These are phyloP conservation scores for Silene latifolia DNA, from an alignment of 148 eudicot genomes.

Conservation along the genomic window DNA sequence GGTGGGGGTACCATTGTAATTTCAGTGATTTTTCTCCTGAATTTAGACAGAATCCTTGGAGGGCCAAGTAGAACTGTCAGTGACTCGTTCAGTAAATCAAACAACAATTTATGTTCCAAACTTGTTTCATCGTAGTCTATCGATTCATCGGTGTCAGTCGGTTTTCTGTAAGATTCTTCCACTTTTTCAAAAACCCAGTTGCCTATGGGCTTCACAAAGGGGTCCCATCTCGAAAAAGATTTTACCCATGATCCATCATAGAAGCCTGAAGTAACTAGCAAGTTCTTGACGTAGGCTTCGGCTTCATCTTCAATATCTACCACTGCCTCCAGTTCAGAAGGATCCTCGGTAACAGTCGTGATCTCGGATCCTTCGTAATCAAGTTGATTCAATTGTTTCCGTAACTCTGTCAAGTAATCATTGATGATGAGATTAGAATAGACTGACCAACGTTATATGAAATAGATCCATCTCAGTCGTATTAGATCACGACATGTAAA, in stretches of 20 bases:
- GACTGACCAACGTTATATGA: not conserved
- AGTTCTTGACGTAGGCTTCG: conserved; percentile 64
- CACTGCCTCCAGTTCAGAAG: conserved; percentile 39
- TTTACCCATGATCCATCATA: conserved; percentile 49
- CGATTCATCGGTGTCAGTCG: conserved; percentile 27
- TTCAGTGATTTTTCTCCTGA: conserved; percentile 41
- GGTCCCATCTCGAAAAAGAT: conserved; percentile 64
- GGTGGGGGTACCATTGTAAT: conserved; percentile 31
- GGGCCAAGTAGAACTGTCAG: conserved; percentile 56
- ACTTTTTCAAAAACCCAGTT: conserved; percentile 59
- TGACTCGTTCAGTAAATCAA: conserved; percentile 72
- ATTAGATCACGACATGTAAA: not conserved
- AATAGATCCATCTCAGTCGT: not conserved
- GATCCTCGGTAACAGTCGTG: conserved; percentile 46
- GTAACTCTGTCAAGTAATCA: conserved; percentile 47
- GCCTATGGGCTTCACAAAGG: conserved; percentile 59
- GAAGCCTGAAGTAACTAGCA: conserved; percentile 72
- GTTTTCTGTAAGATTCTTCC: conserved; percentile 54
- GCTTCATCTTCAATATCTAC: conserved; percentile 62
- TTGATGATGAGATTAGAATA: not conserved
- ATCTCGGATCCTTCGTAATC: conserved; percentile 54
- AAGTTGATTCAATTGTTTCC: conserved; percentile 69
- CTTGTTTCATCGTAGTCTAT: conserved; percentile 26
- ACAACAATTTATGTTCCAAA: conserved; percentile 56
- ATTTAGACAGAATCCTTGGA: conserved; percentile 42